phyloP scores from a whole-genome alignment of 1,284 basidiomycete species.

The Xanthoconium separans region DNA sequence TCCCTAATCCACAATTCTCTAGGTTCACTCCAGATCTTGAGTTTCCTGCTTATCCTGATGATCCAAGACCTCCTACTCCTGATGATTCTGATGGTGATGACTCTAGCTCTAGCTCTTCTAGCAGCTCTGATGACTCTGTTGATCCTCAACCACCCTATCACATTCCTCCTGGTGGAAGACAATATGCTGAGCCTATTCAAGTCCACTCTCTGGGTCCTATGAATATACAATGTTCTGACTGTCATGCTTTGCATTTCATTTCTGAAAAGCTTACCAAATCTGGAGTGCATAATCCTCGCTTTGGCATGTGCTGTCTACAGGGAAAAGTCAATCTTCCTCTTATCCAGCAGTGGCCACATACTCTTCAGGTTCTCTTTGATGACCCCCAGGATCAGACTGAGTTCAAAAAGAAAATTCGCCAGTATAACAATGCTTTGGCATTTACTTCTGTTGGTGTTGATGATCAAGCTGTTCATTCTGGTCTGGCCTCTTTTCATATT shows the following conservation, averaged over 20 bases:
- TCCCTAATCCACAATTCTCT: neutral
- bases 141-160: neutral
- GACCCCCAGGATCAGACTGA: slow-evolving; percentile 4
- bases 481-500: no score
- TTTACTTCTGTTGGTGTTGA: no score
- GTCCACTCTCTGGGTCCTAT: slow-evolving; percentile 15
- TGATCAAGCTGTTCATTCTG: no score
- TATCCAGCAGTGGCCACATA: slow-evolving; percentile 15
- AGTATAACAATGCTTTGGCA: no score
- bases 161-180: slow-evolving; percentile 3
- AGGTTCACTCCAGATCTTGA: no score
- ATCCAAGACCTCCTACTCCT: no score
- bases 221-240: slow-evolving; percentile 20
- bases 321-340: slow-evolving; percentile 27
- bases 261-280: slow-evolving; percentile 16
- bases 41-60: neutral
- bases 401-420: slow-evolving; percentile 29
- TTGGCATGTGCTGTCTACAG: slow-evolving; percentile 29
- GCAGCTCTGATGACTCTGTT: neutral
- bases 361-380: slow-evolving; percentile 21
- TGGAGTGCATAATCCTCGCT: neutral
- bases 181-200: slow-evolving; percentile 5
- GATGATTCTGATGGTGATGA: neutral
- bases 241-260: slow-evolving; percentile 22
- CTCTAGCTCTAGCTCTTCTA: neutral